Base-by-base conservation (phyloP, 306 rosid species). In the Arachis hypogaea region DNA sequence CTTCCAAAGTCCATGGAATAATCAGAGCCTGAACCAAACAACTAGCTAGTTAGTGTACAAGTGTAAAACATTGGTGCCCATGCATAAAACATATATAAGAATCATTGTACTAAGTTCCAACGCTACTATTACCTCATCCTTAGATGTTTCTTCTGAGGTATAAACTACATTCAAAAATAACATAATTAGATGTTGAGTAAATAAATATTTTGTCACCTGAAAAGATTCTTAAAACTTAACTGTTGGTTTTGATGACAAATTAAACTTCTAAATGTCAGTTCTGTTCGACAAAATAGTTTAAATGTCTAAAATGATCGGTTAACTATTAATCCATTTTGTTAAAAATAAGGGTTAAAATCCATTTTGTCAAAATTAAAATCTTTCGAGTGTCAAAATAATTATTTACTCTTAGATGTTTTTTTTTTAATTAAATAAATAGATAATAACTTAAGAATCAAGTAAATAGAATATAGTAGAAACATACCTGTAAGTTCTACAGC, bases 1-100 rank as follows among this genome's bases (percentile, higher is more conserved):
- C 57, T 74, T 59, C 43, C 73, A 81, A 44, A 42, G 44, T 76
- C 81, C 58, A 71, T 0, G 81, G 67, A 4, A 41, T 50, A 16
- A 56, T 5, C 5, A 78, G 67, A 78, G 22, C 55, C 85, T 81
- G 71, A 73, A 44, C 38, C 54, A 56, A 33, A 33, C 4, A 33
- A 59, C 9, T 4, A 54, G 29, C 28, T n/a, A 9, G 51, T 64
- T 66, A 29, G n/a, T 41, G 11, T 18, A 29, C 11, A 73, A 29
- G n/a, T 41, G 22, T 18, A 29, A 18, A 73, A 2, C 0, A 56
- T 41, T 47, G 16, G 46, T 43, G 45, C 14, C 45, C 7, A 42
- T 42, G 7, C 45, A 5, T 42, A 42, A 60, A 55, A 1, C 2
- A 30, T 1, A 30, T 1, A 33, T 33, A 33, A 33, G 38, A 33